Evolutionary conservation across 2,329 filamentous ascomycete genomes (phyloP).

Genomic region (Didymella pinodella): DNA sequence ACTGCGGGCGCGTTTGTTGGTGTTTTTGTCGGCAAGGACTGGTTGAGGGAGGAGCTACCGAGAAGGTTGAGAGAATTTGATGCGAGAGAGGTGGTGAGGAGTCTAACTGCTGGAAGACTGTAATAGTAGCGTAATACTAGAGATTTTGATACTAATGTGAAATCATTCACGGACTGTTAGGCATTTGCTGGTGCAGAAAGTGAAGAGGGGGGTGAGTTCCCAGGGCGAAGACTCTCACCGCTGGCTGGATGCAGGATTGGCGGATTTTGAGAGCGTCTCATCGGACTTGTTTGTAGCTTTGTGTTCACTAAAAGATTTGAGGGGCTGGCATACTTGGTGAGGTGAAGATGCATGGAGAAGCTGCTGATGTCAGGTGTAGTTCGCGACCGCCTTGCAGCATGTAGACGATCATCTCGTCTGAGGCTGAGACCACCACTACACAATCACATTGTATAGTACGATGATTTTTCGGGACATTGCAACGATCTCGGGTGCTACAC

Average conservation of each 20-base stretch:
- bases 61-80: constrained; percentile 22
- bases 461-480: neutral
- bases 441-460: neutral
- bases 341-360: neutral
- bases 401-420: neutral
- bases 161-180: too few relatives aligned
- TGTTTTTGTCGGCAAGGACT: constrained; percentile 26
- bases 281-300: neutral
- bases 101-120: constrained; percentile 5
- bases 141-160: too few relatives aligned
- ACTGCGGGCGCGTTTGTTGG: constrained; percentile 23
- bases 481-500: neutral
- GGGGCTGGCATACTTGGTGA: neutral
- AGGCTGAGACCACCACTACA: neutral
- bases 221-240: neutral
- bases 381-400: neutral
- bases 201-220: neutral
- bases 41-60: constrained; percentile 26
- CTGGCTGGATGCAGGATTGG: neutral
- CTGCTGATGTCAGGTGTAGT: neutral
- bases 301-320: neutral
- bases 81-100: constrained; percentile 12
- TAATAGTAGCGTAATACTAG: neutral
- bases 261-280: neutral
- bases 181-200: neutral